Evolutionary conservation across 2,329 filamentous ascomycete genomes (phyloP), one percentile per base, ranked within the genome.

Genomic region (Didymella exigua): DNA sequence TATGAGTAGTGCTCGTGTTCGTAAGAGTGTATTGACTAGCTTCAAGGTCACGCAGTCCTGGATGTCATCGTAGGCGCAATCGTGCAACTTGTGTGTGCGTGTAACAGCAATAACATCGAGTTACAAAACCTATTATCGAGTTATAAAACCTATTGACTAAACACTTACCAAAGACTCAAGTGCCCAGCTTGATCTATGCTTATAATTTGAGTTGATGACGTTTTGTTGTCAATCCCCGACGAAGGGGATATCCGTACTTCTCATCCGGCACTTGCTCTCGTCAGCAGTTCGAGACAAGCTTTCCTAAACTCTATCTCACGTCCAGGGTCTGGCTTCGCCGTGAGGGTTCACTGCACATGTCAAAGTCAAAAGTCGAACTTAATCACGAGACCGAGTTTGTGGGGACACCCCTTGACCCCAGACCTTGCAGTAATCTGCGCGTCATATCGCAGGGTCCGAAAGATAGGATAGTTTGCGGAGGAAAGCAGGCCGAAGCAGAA

Each of bases 401-500:
- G 46, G 29, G 30, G 46, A 31, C 23, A 6, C 5, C 16, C 7
- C 9, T 5, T n/a, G 24, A 24, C 34, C 46, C 42, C 11, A 37
- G 47, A 19, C 46, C 41, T 36, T 46, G 47, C 21, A 14, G 9
- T 49, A 21, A 43, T 41, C 41, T 46, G 46, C 46, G 50, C 46
- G 24, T 11, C 21, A 50, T 41, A 37, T 41, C 34, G 27, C 41
- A 55, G 52, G 46, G 46, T 47, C 46, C 41, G 36, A 14, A n/a
- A 50, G 52, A 55, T 55, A 47, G 41, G 36, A 38, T 5, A 33
- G 41, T 40, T 41, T 23, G 42, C 46, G 41, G 40, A 50, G 47
- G 46, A 36, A 55, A 40, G 24, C 24, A 47, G 26, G 48, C 43
- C 54, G 48, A 48, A 42, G 27, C 21, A 21, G 13, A 30, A 26